Base-by-base conservation (phyloP, 331 rosid genomes). In the Rhamnella rubrinervis region DNA sequence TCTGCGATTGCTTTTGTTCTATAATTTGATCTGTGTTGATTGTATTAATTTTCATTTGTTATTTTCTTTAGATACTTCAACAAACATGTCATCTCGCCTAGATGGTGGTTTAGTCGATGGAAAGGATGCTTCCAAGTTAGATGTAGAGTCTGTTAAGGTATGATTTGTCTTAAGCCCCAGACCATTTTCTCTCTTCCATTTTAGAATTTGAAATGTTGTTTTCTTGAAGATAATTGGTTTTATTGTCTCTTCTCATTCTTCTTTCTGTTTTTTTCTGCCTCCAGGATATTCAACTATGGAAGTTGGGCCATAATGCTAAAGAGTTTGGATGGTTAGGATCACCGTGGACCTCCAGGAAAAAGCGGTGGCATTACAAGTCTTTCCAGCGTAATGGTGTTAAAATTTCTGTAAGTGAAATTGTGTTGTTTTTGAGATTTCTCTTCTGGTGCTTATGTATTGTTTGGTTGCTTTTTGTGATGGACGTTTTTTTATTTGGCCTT, bases 301-400 rank as follows among this genome's bases (percentile, higher is more conserved):
- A 75, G 73, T 9, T 68, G 75, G 80, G 73, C 31, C 62, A 31
- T 15, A 18, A 15, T 47, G 25, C 81, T 0, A 76, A 77, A 41
- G 89, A 87, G 16, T 86, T 90, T 65, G 53, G 72, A 41, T 93
- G 98, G 98, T 50, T 81, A 65, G 98, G 96, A 56, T 72, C 78
- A 46, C 82, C 91, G 0, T 85, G 83, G 90, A 82, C 75, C 0
- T 84, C 96, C 70, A 81, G 77, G 76, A 85, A 87, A 61, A 89
- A 80, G 70, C 82, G 92, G 55, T 79, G 77, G 65, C 98, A 90
- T 77, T 90, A 86, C 52, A 75, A 80, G 49, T 81, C 91, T 11
- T 90, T 86, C 64, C 61, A 70, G 77, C 79, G 89, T 20, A 90
- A 90, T 6, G 81, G 87, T 39, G 81, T 88, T 75, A 76, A 82